phyloP scores from a whole-genome alignment of 2,329 filamentous ascomycete species.

The Malbranchea cinnamomea region DNA sequence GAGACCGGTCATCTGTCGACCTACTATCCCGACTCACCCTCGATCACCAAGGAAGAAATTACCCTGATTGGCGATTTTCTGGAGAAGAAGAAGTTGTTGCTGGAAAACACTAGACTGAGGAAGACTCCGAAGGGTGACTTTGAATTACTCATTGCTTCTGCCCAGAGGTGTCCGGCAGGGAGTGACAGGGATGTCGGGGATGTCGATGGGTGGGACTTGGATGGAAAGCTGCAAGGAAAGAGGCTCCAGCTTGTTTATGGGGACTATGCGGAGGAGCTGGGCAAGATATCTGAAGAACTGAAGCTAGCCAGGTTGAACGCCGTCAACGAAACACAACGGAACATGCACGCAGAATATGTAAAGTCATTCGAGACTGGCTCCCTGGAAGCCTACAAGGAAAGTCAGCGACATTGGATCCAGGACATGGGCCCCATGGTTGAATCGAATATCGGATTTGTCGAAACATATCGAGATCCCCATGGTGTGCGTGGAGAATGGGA shows the following conservation, averaged over 20 bases:
- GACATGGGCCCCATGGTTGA: conserved; percentile 71
- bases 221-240: conserved; percentile 49
- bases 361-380: conserved; percentile 63
- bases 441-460: conserved; percentile 69
- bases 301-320: conserved; percentile 53
- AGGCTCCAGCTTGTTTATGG: conserved; percentile 59
- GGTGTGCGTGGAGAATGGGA: conserved; percentile 75
- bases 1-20: conserved; percentile 64
- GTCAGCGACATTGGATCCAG: conserved; percentile 66
- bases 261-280: conserved; percentile 59
- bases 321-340: conserved; percentile 58
- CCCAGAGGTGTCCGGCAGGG: conserved; percentile 41
- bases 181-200: conserved; percentile 56
- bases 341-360: conserved; percentile 60
- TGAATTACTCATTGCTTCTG: conserved; percentile 62
- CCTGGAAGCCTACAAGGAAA: conserved; percentile 63
- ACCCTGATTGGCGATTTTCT: conserved; percentile 56
- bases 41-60: conserved; percentile 63
- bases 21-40: conserved; percentile 64
- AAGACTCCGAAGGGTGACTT: conserved; percentile 52
- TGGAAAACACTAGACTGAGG: conserved; percentile 61
- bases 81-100: conserved; percentile 53
- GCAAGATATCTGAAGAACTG: conserved; percentile 48
- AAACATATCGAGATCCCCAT: conserved; percentile 71
- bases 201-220: conserved; percentile 45